A percentile compares a stretch with the other conserved stretches of the same genome.
phyloP scores from a whole-genome alignment of 1,284 basidiomycete species.

The Ustilago lituana region DNA sequence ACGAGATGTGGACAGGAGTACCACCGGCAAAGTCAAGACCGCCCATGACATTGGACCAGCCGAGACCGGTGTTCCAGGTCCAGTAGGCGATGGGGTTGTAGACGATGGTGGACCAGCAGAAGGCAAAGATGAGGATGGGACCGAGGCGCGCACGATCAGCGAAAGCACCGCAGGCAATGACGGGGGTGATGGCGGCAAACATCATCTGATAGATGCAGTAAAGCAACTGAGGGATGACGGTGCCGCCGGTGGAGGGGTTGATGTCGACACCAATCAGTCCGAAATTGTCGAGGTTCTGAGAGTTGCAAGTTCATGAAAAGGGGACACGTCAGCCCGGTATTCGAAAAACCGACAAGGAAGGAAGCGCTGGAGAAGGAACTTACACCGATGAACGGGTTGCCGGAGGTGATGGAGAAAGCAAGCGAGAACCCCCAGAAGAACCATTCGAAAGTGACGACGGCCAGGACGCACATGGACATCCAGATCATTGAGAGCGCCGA shows the following conservation, averaged over 20 bases:
- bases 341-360: not conserved
- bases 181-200: slow-evolving; percentile 78
- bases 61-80: slow-evolving; percentile 64
- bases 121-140: slow-evolving; percentile 83
- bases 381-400: slow-evolving; percentile 69
- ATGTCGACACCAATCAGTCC: slow-evolving; percentile 83
- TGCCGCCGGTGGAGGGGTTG: slow-evolving; percentile 72
- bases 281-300: slow-evolving; percentile 75
- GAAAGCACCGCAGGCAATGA: slow-evolving; percentile 86
- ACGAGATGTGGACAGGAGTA: slow-evolving; percentile 69
- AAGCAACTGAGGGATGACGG: slow-evolving; percentile 77
- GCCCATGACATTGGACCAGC: slow-evolving; percentile 65
- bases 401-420: slow-evolving; percentile 69
- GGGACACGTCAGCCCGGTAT: not conserved
- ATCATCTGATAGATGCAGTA: slow-evolving; percentile 90
- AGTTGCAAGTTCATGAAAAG: slow-evolving; percentile 63
- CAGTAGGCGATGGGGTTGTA: slow-evolving; percentile 71
- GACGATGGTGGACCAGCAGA: slow-evolving; percentile 90
- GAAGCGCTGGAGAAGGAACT: slow-evolving; percentile 2
- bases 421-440: slow-evolving; percentile 68
- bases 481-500: slow-evolving; percentile 94
- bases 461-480: slow-evolving; percentile 80
- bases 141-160: slow-evolving; percentile 89
- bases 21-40: slow-evolving; percentile 69
- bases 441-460: slow-evolving; percentile 77